Evolutionary conservation across 1,284 basidiomycete species (phyloP).

Genomic region (Ganoderma multipileum): DNA sequence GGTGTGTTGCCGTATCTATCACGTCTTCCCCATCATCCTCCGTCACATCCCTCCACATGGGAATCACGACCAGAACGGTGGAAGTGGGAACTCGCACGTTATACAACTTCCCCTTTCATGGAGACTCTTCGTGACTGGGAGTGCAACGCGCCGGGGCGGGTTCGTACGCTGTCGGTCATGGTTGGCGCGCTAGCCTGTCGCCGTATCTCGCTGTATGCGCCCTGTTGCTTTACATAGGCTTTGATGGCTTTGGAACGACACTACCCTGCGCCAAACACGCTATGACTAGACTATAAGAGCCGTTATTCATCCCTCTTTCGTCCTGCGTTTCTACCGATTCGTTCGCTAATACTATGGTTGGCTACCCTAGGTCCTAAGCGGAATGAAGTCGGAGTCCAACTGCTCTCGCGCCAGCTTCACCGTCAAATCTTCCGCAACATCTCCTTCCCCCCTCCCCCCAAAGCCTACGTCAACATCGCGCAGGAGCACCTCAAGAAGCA

Average conservation of each 20-base stretch:
- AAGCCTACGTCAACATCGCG: constrained; percentile 76
- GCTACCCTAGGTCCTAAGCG: constrained; percentile 53
- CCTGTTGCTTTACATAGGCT: not conserved
- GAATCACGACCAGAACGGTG: not conserved
- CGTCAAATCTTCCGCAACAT: constrained; percentile 84
- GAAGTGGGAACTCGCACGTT: not conserved
- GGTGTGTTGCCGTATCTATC: constrained; percentile 13
- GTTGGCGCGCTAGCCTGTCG: not conserved
- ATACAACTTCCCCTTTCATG: not conserved
- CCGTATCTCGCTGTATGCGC: not conserved
- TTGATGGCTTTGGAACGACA: no score
- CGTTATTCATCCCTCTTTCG: no score
- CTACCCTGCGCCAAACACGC: no score
- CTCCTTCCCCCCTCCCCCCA: constrained; percentile 68
- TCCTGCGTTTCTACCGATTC: not conserved
- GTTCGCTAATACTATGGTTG: not conserved
- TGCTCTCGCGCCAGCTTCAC: constrained; percentile 84
- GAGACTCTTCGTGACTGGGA: not conserved
- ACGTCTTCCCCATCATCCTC: not conserved
- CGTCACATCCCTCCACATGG: not conserved
- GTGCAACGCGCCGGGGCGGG: not conserved
- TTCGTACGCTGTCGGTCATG: not conserved
- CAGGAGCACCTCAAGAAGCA: constrained; percentile 82
- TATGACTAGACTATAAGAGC: no score
- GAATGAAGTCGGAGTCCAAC: constrained; percentile 92